phyloP scores from a whole-genome alignment of 179 eudicot genomes.

The Actinidia chinensis region DNA sequence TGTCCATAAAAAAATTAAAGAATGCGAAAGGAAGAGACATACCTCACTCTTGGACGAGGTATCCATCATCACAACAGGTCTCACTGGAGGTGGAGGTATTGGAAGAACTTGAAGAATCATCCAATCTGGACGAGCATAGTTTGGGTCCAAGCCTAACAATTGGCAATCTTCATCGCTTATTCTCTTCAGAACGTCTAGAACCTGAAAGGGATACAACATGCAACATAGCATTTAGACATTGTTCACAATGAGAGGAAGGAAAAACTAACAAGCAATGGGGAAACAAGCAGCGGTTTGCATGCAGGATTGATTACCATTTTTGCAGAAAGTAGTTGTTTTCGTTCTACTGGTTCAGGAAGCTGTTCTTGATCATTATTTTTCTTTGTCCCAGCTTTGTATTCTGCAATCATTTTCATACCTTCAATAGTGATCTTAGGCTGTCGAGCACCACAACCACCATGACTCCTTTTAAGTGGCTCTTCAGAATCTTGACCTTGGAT shows the following conservation, averaged over 20 bases:
- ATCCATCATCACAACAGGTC: too few species aligned
- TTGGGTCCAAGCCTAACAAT: too few species aligned
- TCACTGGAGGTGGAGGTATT: too few species aligned
- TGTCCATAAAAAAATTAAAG: not conserved
- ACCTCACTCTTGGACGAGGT: too few species aligned
- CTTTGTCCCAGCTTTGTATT: too few species aligned
- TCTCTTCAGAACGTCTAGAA: too few species aligned
- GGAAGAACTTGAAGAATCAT: too few species aligned
- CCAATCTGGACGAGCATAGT: too few species aligned
- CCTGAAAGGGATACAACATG: too few species aligned
- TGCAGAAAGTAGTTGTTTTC: conserved; percentile 81
- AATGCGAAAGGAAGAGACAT: not conserved
- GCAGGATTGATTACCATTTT: conserved; percentile 34
- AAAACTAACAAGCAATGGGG: not conserved
- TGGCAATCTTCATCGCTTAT: too few species aligned
- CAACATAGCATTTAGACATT: not conserved
- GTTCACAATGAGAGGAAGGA: not conserved
- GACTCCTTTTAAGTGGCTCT: conserved; percentile 66
- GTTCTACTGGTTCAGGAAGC: conserved; percentile 90
- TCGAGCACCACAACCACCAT: conserved; percentile 97
- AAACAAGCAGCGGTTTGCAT: not conserved
- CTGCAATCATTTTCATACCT: too few species aligned
- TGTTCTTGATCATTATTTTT: conserved; percentile 82
- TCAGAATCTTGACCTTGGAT: conserved; percentile 60
- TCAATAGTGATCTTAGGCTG: conserved; percentile 59